Base-by-base conservation (phyloP, 1,284 basidiomycete species). In the Pholiota adiposa region DNA sequence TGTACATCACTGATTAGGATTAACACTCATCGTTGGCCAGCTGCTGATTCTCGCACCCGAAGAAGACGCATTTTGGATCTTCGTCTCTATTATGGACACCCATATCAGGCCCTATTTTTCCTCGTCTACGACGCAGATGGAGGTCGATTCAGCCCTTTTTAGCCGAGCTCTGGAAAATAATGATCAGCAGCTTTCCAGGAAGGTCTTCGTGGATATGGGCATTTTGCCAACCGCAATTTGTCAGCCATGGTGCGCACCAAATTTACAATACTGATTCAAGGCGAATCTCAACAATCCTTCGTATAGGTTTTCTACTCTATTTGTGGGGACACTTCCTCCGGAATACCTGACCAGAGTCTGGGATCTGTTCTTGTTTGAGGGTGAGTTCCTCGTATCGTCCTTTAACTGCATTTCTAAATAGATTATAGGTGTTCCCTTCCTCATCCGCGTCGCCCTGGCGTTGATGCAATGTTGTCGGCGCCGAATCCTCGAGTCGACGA, bases 1-100 rank as follows among this genome's bases (percentile, higher is more conserved):
- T n/a, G n/a, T n/a, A n/a, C n/a, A n/a, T n/a, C n/a, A n/a, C n/a
- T n/a, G n/a, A n/a, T n/a, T 68, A 89, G 93, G 90, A 8, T 80
- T 97, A 60, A 86, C 89, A 2, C 76, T 87, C 16, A 85, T 97
- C 51, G 88, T 88, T 9, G 94, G 92, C 0, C 87, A 93, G 57
- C 76, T 97, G 25, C 75, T 97, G 0, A 79, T 93, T 27, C 89
- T 94, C 60, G 88, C 92, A 1, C 93, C 91, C 0, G 92, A 95
- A 62, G 94, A 97, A 73, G 93, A 97, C 63, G 92, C 93, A 0
- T 98, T 98, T 71, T 97, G 93, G 94, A 94, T 93, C 3, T 90
- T 97, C 67, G 83, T 93, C 8, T 90, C 90, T 1, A 76, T 93
- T 63, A 93, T 93, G 91, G 89, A 93, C 63, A 83, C 86, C 5